Evolutionary conservation across 441 rosid genomes (phyloP).

Genomic region (Dalechampia spathulata): DNA sequence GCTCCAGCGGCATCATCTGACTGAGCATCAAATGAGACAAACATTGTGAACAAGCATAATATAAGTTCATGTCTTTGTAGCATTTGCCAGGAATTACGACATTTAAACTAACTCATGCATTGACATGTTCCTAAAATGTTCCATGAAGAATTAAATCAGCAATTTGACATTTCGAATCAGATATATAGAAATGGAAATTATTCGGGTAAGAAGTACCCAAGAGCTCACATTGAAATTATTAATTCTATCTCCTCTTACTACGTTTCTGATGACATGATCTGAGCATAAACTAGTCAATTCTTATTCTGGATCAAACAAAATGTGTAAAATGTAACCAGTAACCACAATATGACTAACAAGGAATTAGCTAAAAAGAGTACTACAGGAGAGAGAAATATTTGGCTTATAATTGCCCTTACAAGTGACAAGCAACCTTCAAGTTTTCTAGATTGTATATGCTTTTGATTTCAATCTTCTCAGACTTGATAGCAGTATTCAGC

Average conservation of each 20-base stretch:
- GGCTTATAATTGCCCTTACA: background rate
- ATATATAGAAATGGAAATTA: background rate
- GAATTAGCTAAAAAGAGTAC: background rate
- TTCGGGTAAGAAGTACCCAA: slow-evolving; percentile 1
- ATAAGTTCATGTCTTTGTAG: slow-evolving; percentile 6
- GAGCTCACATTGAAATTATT: background rate
- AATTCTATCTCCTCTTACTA: background rate
- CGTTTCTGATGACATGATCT: background rate
- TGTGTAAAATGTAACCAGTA: no score
- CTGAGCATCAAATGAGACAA: slow-evolving; percentile 40
- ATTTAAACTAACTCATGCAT: slow-evolving; percentile 4
- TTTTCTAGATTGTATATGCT: background rate
- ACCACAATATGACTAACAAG: background rate
- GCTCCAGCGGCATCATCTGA: slow-evolving; percentile 41
- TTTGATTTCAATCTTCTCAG: background rate
- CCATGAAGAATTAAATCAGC: background rate
- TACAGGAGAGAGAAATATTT: no score
- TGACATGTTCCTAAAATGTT: background rate
- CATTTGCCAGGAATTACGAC: slow-evolving; percentile 1
- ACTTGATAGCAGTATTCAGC: background rate
- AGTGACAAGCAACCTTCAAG: background rate
- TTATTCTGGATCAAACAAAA: background rate
- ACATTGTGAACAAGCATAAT: slow-evolving; percentile 21
- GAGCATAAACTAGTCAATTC: background rate
- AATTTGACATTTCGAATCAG: background rate